phyloP scores from a whole-genome alignment of 257 asterid genomes.

The Capsicum rhomboideum region DNA sequence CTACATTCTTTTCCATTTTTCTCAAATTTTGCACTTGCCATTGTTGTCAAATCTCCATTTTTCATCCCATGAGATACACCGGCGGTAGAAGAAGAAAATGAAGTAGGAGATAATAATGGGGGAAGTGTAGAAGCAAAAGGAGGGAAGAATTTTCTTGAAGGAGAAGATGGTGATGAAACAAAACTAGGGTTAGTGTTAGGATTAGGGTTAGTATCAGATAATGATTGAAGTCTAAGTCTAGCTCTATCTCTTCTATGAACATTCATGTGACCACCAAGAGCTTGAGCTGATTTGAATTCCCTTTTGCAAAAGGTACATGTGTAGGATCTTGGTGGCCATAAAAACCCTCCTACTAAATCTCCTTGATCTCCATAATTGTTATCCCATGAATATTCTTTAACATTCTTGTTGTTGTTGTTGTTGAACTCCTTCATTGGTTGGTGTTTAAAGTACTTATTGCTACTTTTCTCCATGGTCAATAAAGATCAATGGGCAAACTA shows the following conservation, averaged over 20 bases:
- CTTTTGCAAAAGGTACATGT: slow-evolving; percentile 83
- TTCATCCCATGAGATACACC: neutral
- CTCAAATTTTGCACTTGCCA: slow-evolving; percentile 9
- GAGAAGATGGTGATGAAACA: slow-evolving; percentile 21
- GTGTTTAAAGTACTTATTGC: neutral
- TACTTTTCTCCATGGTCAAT: slow-evolving; percentile 1
- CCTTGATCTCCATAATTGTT: slow-evolving; percentile 17
- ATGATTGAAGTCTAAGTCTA: slow-evolving; percentile 30
- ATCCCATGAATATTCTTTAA: slow-evolving; percentile 24
- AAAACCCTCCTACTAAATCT: slow-evolving; percentile 45
- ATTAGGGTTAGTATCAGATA: slow-evolving; percentile 37
- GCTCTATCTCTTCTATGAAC: slow-evolving; percentile 90
- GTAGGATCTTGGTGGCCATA: slow-evolving; percentile 91
- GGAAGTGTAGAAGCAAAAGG: slow-evolving; percentile 23
- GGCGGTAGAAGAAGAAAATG: slow-evolving; percentile 9
- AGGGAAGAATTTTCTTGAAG: slow-evolving; percentile 24
- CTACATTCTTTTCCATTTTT: slow-evolving; percentile 13
- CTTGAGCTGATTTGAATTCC: slow-evolving; percentile 92
- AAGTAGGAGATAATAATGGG: slow-evolving; percentile 18
- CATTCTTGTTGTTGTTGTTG: slow-evolving; percentile 11
- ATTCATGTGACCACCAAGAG: slow-evolving; percentile 98
- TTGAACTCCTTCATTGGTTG: slow-evolving; percentile 21
- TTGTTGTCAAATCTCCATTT: slow-evolving; percentile 2
- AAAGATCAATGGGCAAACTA: neutral
- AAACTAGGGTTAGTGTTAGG: slow-evolving; percentile 37